These are phyloP conservation scores for Novymonas esmeraldas DNA, from an alignment of 208 protist species.

Conservation along the genomic window DNA sequence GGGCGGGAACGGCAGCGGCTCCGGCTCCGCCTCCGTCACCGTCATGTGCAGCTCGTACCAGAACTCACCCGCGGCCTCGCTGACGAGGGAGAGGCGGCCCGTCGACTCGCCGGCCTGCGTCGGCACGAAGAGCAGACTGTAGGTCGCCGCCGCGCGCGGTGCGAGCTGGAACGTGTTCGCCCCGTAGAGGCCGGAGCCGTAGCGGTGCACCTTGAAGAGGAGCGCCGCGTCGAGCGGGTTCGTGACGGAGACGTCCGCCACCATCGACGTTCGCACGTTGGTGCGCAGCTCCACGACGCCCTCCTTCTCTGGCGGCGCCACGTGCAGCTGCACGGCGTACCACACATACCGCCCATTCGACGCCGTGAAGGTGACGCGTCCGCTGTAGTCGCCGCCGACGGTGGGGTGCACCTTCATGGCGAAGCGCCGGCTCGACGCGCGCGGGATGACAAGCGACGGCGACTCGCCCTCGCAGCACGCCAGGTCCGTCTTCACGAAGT, in stretches of 20 bases:
- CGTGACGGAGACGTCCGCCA: constrained; percentile 82
- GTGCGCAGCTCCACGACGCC: constrained; percentile 78
- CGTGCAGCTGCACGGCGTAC: constrained; percentile 88
- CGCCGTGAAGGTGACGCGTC: constrained; percentile 84
- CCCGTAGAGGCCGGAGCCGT: constrained; percentile 79
- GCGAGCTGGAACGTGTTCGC: constrained; percentile 68
- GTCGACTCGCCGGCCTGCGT: constrained; percentile 64
- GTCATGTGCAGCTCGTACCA: constrained; percentile 92
- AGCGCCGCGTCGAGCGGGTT: constrained; percentile 84
- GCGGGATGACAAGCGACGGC: constrained; percentile 57
- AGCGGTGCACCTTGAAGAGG: constrained; percentile 77
- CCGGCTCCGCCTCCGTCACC: constrained; percentile 69
- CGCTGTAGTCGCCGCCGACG: constrained; percentile 81
- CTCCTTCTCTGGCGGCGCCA: constrained; percentile 87
- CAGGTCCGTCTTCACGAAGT: constrained; percentile 88
- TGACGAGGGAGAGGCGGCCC: constrained; percentile 87
- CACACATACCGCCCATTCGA: constrained; percentile 86
- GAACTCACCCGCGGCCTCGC: constrained; percentile 92
- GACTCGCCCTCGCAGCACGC: constrained; percentile 76
- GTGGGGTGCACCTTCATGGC: constrained; percentile 72
- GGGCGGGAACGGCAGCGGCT: constrained; percentile 71
- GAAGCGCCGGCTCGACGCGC: constrained; percentile 66
- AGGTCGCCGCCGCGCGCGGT: constrained; percentile 45
- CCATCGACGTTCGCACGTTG: constrained; percentile 80
- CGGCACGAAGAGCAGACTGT: constrained; percentile 89